A percentile compares a stretch with the other conserved stretches of the same genome.
These are phyloP conservation scores for Fusarium aywerte DNA, from an alignment of 2,329 filamentous ascomycete species.

Conservation along the genomic window DNA sequence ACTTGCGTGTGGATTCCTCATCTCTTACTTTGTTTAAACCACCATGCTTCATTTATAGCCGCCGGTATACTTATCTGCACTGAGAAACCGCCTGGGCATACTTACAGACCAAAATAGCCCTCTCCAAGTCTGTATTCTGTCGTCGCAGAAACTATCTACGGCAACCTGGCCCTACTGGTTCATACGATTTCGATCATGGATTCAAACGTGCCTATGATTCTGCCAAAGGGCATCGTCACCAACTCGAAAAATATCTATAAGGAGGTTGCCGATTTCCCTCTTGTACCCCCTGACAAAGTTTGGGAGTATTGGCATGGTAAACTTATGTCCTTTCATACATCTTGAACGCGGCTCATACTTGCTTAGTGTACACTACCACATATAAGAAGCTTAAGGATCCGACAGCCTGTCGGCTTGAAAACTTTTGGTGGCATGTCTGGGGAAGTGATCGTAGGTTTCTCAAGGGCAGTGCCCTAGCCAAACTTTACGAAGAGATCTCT, in stretches of 20 bases:
- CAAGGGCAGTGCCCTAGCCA: conserved; percentile 64
- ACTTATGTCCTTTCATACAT: conserved; percentile 12
- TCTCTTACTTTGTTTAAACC: conserved; percentile 12
- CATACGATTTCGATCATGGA: conserved; percentile 46
- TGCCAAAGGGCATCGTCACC: conserved; percentile 68
- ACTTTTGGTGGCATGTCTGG: conserved; percentile 75
- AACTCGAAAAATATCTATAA: conserved; percentile 64
- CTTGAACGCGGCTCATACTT: conserved; percentile 19
- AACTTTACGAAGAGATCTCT: conserved; percentile 67
- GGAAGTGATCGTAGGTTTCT: conserved; percentile 66
- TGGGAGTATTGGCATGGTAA: conserved; percentile 68
- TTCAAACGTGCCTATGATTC: conserved; percentile 55
- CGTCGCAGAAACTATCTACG: conserved; percentile 9
- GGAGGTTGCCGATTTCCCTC: conserved; percentile 63
- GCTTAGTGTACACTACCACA: conserved; percentile 68
- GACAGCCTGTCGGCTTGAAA: conserved; percentile 70
- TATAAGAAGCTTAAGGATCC: conserved; percentile 68
- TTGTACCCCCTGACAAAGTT: conserved; percentile 64
- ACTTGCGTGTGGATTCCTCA: background rate
- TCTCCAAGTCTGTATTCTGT: background rate
- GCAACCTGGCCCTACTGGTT: conserved; percentile 10
- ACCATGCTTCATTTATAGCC: conserved; percentile 41
- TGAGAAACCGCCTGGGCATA: conserved; percentile 17
- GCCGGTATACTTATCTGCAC: conserved; percentile 32
- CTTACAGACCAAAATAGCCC: conserved; percentile 19